Conservation (phyloP, 2,329 filamentous ascomycete genomes). For the Botrytis fragariae region DNA sequence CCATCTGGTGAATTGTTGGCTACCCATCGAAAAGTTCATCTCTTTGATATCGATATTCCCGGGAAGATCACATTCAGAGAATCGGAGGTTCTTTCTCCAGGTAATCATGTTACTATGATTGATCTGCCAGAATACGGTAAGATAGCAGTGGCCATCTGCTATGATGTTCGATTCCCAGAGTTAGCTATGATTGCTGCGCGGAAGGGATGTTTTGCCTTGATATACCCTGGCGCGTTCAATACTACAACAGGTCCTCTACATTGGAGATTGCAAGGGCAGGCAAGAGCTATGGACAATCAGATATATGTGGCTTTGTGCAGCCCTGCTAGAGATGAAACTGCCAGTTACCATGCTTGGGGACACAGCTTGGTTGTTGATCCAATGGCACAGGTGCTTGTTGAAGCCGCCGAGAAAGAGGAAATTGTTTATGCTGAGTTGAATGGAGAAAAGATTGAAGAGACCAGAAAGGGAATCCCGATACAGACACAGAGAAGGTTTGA, state of each 20-base stretch:
- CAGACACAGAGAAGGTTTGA: constrained; percentile 86
- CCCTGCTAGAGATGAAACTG: constrained; percentile 75
- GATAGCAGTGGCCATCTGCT: constrained; percentile 90
- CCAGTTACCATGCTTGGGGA: constrained; percentile 85
- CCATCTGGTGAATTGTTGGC: constrained; percentile 78
- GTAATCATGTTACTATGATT: constrained; percentile 80
- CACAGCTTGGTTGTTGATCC: constrained; percentile 89
- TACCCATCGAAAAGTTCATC: constrained; percentile 87
- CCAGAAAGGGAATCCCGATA: constrained; percentile 80
- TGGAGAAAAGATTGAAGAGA: constrained; percentile 66
- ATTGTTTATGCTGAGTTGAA: constrained; percentile 73
- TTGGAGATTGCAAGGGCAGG: constrained; percentile 81
- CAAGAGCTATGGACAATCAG: constrained; percentile 89
- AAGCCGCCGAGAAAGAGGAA: constrained; percentile 75
- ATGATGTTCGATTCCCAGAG: constrained; percentile 96
- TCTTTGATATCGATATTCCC: constrained; percentile 97
- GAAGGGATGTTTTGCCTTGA: constrained; percentile 77
- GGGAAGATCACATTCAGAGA: constrained; percentile 91
- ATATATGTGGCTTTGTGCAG: constrained; percentile 90
- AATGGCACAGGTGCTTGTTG: constrained; percentile 74
- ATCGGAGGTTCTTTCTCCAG: constrained; percentile 82
- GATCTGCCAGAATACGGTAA: constrained; percentile 86
- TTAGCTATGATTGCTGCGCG: constrained; percentile 85
- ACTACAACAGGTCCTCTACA: constrained; percentile 87
- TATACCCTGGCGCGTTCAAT: constrained; percentile 98